Evolutionary conservation across 2,329 filamentous ascomycete species (phyloP).

Genomic region (Chlorencoelia australis): DNA sequence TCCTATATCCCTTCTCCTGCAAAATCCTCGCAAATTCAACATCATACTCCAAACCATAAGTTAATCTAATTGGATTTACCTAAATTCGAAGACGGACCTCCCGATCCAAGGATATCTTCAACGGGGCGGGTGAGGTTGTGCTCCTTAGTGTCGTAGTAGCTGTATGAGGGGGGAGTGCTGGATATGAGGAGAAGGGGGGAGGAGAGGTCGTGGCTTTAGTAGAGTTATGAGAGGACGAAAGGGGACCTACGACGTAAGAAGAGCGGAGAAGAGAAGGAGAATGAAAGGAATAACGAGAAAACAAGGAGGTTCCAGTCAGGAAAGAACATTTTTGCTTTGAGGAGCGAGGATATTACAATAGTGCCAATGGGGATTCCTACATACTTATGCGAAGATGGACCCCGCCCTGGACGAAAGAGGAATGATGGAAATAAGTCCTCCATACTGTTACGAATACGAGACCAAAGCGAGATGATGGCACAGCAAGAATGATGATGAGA

Average conservation of each 20-base stretch:
- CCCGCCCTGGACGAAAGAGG: too few species aligned
- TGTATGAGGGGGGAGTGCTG: slow-evolving; percentile 18
- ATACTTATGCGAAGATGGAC: too few species aligned
- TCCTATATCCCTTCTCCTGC: slow-evolving; percentile 46
- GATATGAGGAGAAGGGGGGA: slow-evolving; percentile 30
- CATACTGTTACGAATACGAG: too few species aligned
- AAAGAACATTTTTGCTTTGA: too few species aligned
- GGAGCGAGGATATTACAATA: too few species aligned
- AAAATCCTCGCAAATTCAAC: slow-evolving; percentile 53
- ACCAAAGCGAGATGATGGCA: too few species aligned
- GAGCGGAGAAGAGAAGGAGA: slow-evolving; percentile 2
- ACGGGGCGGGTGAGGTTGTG: slow-evolving; percentile 35
- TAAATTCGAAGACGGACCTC: slow-evolving; percentile 61
- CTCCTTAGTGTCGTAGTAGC: slow-evolving; percentile 28
- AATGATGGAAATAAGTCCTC: too few species aligned
- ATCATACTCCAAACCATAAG: slow-evolving; percentile 61
- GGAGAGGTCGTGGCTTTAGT: slow-evolving; percentile 32
- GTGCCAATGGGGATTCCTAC: too few species aligned
- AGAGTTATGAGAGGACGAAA: slow-evolving; percentile 21
- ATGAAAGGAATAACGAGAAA: not conserved
- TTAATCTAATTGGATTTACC: slow-evolving; percentile 55
- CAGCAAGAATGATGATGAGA: too few species aligned
- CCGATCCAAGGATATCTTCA: slow-evolving; percentile 50
- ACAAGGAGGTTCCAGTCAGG: too few species aligned
- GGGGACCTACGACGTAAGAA: slow-evolving; percentile 8